Base-by-base conservation (phyloP, 1,284 basidiomycete species). In the Phenoliferia sp. region DNA sequence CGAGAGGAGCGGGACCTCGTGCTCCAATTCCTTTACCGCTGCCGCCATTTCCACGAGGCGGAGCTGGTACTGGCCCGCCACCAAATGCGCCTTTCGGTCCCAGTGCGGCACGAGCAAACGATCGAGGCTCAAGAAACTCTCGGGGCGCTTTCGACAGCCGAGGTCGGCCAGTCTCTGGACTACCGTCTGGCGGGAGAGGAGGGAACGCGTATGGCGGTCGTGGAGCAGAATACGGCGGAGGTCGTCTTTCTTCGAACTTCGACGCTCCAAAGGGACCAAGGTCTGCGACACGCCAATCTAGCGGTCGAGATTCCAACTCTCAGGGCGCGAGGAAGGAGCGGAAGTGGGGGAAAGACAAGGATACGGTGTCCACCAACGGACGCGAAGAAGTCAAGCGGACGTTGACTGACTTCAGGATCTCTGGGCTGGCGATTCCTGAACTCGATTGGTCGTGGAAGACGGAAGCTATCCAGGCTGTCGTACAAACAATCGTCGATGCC, bases 371-470 rank as follows among this genome's bases (percentile, higher is more conserved):
- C 12, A 58, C 50, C 26, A 26, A 36, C 9, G 52, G 29, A 3
- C 48, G 61, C 87, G 92, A 79, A 85, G 90, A 81, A 85, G 89
- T 79, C 82, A 87, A 75, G 50, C 80, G 78, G 69, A 94, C 92
- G 39, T 86, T 96, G 76, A 95, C 93, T 58, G 94, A 96, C 81
- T 97, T 96, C 85, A 90, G 94, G 80, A 93, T 97, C 77, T 84
- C 94, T 74, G 92, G 90, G 31, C 84, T 96, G 75, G 87, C 90
- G 78, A 88, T 95, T 62, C 79, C 78, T 62, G 76, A 77, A 39
- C 68, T 83, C 28, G 77, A 73, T 9, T 83, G 81, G 82, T 74
- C 72, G 34, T 82, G 82, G 82, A 73, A 69, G 78, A 80, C 39
- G 48, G 75, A 35, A 73, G 78, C 31, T 69, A 90, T 90, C 59